phyloP scores from a whole-genome alignment of 179 eudicot species.

The Sideroxylon spinosum region DNA sequence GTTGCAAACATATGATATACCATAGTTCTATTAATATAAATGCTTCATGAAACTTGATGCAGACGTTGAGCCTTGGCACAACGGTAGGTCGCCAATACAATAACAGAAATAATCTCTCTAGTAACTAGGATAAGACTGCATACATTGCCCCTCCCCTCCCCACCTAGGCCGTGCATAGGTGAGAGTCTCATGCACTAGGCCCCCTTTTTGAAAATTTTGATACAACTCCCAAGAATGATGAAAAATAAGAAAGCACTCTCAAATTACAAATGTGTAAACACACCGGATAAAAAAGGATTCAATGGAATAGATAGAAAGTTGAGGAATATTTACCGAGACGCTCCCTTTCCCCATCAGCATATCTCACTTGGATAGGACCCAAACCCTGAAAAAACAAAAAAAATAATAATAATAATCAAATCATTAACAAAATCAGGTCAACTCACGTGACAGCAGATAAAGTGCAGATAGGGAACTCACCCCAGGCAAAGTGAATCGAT shows the following conservation, averaged over 20 bases:
- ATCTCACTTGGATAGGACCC: conserved; percentile 96
- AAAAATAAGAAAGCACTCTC: background rate
- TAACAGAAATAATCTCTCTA: too few relatives aligned
- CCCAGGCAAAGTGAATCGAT: conserved; percentile 87
- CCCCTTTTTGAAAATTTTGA: too few relatives aligned
- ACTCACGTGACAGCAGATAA: background rate
- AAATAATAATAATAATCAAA: conserved; percentile 7
- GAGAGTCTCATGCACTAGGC: too few relatives aligned
- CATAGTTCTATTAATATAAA: background rate
- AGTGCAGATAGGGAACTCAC: conserved; percentile 39
- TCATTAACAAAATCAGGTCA: background rate
- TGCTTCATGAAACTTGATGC: background rate
- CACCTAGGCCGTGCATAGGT: too few relatives aligned
- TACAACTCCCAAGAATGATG: background rate
- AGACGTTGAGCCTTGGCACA: background rate
- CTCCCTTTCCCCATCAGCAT: conserved; percentile 99
- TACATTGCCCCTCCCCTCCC: too few relatives aligned
- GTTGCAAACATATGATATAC: conserved; percentile 4
- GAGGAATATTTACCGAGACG: conserved; percentile 67
- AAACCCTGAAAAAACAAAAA: conserved; percentile 54
- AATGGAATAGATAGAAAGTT: conserved; percentile 5
- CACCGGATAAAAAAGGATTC: conserved; percentile 1
- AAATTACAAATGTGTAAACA: background rate
- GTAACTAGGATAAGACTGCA: too few relatives aligned
- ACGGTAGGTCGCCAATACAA: too few relatives aligned